Evolutionary conservation across 495 filamentous ascomycete genomes (phyloP).

Genomic region (Hyaloscypha finlandica): DNA sequence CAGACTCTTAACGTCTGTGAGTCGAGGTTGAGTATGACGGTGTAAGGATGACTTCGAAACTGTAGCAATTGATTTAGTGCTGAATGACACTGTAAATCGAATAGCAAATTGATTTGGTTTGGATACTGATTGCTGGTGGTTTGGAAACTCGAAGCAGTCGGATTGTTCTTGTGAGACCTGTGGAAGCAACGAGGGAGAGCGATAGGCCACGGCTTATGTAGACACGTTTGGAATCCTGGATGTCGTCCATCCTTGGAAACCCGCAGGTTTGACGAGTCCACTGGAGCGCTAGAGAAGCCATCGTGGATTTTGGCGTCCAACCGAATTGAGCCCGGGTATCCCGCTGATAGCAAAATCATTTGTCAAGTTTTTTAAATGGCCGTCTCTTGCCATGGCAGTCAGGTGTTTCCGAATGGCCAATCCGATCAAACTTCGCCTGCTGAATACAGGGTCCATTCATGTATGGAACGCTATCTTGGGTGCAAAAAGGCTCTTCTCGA

Average conservation of each 20-base stretch:
- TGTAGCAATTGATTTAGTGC: slow-evolving; percentile 7
- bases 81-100: slow-evolving; percentile 15
- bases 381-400: neutral
- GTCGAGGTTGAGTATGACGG: neutral
- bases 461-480: neutral
- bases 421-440: slow-evolving; percentile 1
- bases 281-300: slow-evolving; percentile 25
- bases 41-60: slow-evolving; percentile 6
- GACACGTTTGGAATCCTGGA: slow-evolving; percentile 11
- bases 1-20: neutral
- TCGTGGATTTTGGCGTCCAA: slow-evolving; percentile 27
- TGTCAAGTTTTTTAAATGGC: neutral
- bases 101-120: slow-evolving; percentile 17
- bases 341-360: slow-evolving; percentile 22
- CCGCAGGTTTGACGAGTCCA: slow-evolving; percentile 16
- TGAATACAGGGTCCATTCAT: neutral
- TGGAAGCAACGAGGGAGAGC: slow-evolving; percentile 3
- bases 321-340: slow-evolving; percentile 17
- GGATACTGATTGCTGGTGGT: neutral
- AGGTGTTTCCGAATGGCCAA: neutral
- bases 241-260: slow-evolving; percentile 14
- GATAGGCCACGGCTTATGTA: slow-evolving; percentile 28
- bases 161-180: neutral
- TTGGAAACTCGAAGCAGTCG: neutral
- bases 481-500: neutral